phyloP scores from a whole-genome alignment of 495 filamentous ascomycete species.

The Xylaria venustula region DNA sequence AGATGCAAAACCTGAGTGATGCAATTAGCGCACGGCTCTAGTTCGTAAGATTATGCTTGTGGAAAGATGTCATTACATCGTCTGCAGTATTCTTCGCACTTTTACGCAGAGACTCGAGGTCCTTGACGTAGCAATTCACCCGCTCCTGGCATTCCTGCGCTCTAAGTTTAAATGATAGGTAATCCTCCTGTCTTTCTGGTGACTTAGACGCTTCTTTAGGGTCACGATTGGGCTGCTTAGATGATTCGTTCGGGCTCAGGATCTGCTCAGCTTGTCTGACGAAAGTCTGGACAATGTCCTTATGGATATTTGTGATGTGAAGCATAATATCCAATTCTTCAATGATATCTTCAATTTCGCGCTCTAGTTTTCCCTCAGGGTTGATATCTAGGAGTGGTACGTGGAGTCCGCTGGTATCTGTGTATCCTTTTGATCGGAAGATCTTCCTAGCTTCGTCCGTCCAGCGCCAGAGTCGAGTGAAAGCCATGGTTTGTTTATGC shows the following conservation, averaged over 20 bases:
- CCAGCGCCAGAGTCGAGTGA: constrained; percentile 37
- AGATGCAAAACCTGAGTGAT: constrained; percentile 41
- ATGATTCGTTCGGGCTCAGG: constrained; percentile 25
- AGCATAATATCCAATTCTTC: constrained; percentile 74
- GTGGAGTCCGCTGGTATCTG: constrained; percentile 34
- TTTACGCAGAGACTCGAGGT: constrained; percentile 27
- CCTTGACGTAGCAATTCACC: constrained; percentile 21
- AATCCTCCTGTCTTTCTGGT: constrained; percentile 8
- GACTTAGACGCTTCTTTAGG: not conserved
- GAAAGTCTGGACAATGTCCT: constrained; percentile 57
- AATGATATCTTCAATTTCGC: constrained; percentile 68
- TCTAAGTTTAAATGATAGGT: constrained; percentile 28
- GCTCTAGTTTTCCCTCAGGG: constrained; percentile 61
- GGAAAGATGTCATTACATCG: constrained; percentile 15
- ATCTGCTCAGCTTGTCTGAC: constrained; percentile 51
- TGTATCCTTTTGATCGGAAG: constrained; percentile 24
- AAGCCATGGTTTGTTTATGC: constrained; percentile 34
- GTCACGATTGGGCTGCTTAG: not conserved
- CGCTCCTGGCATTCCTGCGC: constrained; percentile 21
- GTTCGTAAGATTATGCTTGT: not conserved
- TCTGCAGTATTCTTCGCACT: constrained; percentile 27
- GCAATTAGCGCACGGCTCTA: not conserved
- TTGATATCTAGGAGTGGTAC: constrained; percentile 62
- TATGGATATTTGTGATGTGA: constrained; percentile 55
- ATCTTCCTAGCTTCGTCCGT: constrained; percentile 27